Base-by-base conservation (phyloP, 2,329 filamentous ascomycete species). In the Penicillium glabrum region DNA sequence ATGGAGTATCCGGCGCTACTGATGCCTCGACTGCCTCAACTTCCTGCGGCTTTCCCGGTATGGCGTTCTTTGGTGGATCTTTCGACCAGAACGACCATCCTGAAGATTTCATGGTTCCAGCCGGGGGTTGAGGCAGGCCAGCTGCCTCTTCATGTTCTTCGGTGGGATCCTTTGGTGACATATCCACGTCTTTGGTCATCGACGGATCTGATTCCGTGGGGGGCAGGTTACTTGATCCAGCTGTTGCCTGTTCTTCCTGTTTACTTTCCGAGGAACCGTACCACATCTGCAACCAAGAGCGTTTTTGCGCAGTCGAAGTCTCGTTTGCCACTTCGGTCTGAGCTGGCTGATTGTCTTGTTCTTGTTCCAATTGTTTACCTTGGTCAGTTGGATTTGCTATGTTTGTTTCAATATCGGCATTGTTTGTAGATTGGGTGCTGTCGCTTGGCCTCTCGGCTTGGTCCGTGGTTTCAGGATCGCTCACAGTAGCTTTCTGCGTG, bases 241-340 rank as follows among this genome's bases (percentile, higher is more conserved):
- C 53, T 46, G 53, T 47, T 51, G 63, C 43, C 37, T 69, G 62
- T 52, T 73, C 64, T 52, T 59, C 56, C 31, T 62, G 56, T 47
- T 69, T 71, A 26, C 52, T 60, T 24, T 65, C 51, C 24, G 67
- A 59, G 13, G 66, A 61, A 44, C 72, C 71, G 56, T 72, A 71
- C 76, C 73, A 78, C 71, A 79, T 76, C 56, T 78, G 76, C 55
- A 78, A 67, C 77, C 76, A 79, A 44, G 75, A 77, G 51, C 75
- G 70, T 55, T 75, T 79, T 39, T 72, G 70, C 27, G 72, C 54
- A 13, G 51, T 60, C 3, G 67, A 56, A 7, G 45, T 35, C 41
- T 63, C 56, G 19, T 37, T 26, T 21, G 53, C 56, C 14, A 60
- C 52, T 14, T 26, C 43, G 0, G 8, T 33, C 29, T 61, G 50